Evolutionary conservation across 163 green algal genomes (phyloP).

Genomic region (Volvox carteri): DNA sequence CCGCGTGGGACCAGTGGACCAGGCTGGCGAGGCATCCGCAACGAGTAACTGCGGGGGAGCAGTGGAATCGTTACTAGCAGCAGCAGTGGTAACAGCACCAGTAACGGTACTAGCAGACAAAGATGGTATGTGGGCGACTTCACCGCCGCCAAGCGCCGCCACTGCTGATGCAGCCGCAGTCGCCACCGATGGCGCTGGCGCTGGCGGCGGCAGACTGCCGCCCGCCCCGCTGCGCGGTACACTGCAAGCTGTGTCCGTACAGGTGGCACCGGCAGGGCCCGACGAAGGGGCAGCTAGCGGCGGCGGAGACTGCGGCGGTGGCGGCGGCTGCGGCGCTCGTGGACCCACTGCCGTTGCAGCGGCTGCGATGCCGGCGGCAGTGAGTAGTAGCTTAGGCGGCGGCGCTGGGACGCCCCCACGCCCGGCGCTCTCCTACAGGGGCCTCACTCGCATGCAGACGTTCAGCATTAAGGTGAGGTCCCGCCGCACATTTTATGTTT

Average conservation of each 20-base stretch:
- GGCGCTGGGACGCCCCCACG: background rate
- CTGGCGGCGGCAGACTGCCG: background rate
- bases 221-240: background rate
- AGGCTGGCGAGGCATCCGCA: too few species aligned
- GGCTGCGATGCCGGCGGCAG: background rate
- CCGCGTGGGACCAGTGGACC: too few species aligned
- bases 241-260: slow-evolving; percentile 2
- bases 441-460: slow-evolving; percentile 11
- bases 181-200: background rate
- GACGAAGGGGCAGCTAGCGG: background rate
- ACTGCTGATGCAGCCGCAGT: background rate
- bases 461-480: slow-evolving; percentile 44
- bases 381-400: background rate
- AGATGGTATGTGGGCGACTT: background rate
- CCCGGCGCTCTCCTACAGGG: background rate
- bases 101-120: background rate
- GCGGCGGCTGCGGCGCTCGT: background rate
- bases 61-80: too few species aligned
- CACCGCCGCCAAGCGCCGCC: background rate
- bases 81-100: background rate
- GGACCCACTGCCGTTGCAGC: background rate
- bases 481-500: background rate
- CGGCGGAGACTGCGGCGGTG: background rate
- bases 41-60: too few species aligned
- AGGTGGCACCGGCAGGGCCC: background rate